A percentile compares a stretch with the other conserved stretches of the same genome.
Evolutionary conservation across 306 rosid genomes (phyloP).

Genomic region (Betula pendula): DNA sequence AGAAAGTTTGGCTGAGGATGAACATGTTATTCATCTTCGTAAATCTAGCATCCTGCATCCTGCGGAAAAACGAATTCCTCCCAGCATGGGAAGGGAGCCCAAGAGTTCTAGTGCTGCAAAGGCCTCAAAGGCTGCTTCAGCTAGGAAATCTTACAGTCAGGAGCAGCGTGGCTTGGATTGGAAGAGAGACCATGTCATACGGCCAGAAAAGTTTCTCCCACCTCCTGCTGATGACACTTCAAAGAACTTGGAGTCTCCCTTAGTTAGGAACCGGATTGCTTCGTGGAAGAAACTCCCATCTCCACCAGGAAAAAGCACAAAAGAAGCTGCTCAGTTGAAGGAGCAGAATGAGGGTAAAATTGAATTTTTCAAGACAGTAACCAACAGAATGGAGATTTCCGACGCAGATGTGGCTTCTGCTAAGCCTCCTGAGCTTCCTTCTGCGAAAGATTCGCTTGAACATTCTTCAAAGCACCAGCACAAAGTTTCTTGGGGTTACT

Average conservation of each 20-base stretch:
- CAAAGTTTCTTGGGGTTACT: slow-evolving; percentile 85
- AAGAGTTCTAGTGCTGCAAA: slow-evolving; percentile 55
- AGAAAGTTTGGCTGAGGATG: slow-evolving; percentile 95
- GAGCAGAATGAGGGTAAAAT: slow-evolving; percentile 56
- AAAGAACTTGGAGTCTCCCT: slow-evolving; percentile 56
- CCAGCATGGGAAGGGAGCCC: slow-evolving; percentile 55
- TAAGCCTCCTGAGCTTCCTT: slow-evolving; percentile 65
- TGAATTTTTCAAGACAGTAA: slow-evolving; percentile 57
- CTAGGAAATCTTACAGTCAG: slow-evolving; percentile 85
- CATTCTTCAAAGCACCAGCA: slow-evolving; percentile 85
- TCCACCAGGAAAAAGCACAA: slow-evolving; percentile 51
- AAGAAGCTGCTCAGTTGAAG: slow-evolving; percentile 57
- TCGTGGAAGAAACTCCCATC: slow-evolving; percentile 93
- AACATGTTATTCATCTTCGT: slow-evolving; percentile 72
- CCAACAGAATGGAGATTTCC: slow-evolving; percentile 45
- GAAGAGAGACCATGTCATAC: slow-evolving; percentile 60
- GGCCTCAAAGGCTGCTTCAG: slow-evolving; percentile 55
- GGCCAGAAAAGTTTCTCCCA: slow-evolving; percentile 35
- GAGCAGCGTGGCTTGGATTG: slow-evolving; percentile 67
- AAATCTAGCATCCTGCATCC: slow-evolving; percentile 72
- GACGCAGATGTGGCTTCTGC: slow-evolving; percentile 52
- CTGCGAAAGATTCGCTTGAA: slow-evolving; percentile 70
- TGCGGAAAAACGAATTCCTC: slow-evolving; percentile 69
- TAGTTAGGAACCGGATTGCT: slow-evolving; percentile 69
- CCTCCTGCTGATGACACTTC: slow-evolving; percentile 49